Conservation (phyloP, 192 early-diverging fungal genomes). For the Glomus cerebriforme region DNA sequence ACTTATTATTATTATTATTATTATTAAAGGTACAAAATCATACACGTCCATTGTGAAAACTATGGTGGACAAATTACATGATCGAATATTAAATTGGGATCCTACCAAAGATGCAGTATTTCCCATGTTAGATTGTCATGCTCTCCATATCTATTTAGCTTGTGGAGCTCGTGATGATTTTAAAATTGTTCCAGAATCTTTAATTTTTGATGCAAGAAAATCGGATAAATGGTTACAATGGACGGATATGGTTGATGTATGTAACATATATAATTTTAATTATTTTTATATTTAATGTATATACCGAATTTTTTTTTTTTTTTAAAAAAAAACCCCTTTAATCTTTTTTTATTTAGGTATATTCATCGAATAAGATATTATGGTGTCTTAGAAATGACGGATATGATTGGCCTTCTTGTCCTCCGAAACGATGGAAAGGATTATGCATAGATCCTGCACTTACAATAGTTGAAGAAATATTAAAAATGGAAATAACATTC, state of each 20-base stretch:
- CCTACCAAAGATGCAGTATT: background rate
- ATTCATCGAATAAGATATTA: conserved; percentile 21
- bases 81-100: conserved; percentile 17
- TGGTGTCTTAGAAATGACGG: conserved; percentile 13
- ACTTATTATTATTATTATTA: too few relatives aligned
- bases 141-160: conserved; percentile 4
- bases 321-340: background rate
- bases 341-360: background rate
- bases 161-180: background rate
- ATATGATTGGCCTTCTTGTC: conserved; percentile 1
- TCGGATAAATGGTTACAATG: conserved; percentile 18
- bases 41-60: background rate
- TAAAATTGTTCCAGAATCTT: background rate
- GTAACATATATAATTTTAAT: background rate
- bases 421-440: conserved; percentile 6
- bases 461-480: background rate
- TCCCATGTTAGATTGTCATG: conserved; percentile 11
- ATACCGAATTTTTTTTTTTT: too few relatives aligned
- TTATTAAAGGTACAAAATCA: background rate
- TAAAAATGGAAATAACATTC: conserved; percentile 1
- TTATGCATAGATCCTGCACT: background rate
- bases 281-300: background rate
- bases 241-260: conserved; percentile 27
- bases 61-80: background rate
- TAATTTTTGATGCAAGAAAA: conserved; percentile 19